Percentiles rank a stretch among this genome's conserved stretches.
phyloP scores from a whole-genome alignment of 2,329 filamentous ascomycete species.

The Celoporthe dispersa region DNA sequence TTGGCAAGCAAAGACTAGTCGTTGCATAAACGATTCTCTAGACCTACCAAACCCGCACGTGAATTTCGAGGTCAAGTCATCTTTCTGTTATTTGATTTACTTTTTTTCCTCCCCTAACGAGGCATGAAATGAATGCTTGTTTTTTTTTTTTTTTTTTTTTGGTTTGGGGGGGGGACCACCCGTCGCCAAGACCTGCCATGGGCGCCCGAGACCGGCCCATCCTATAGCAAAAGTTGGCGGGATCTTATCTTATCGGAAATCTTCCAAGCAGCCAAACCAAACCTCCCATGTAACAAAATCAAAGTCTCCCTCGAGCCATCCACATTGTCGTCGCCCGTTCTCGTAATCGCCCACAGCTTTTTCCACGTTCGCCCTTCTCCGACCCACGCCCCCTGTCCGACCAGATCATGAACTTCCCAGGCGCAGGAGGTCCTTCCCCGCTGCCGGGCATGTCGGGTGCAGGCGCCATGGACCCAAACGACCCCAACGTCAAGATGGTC shows the following conservation, averaged over 20 bases:
- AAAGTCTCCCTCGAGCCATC: not conserved
- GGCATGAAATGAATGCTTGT: not conserved
- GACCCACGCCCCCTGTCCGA: not conserved
- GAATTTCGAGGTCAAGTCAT: slow-evolving; percentile 17
- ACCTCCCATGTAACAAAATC: not conserved
- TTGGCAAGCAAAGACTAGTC: slow-evolving; percentile 27
- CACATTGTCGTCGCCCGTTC: not conserved
- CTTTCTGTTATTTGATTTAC: not conserved
- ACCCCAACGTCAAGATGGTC: slow-evolving; percentile 55
- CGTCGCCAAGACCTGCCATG: no score
- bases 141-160: no score
- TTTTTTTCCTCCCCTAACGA: not conserved
- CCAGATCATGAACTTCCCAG: slow-evolving; percentile 46
- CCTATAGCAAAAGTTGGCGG: not conserved
- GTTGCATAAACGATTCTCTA: slow-evolving; percentile 30
- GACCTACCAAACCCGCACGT: slow-evolving; percentile 23
- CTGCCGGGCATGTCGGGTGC: slow-evolving; percentile 10
- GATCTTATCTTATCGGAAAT: slow-evolving; percentile 23
- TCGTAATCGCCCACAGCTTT: no score
- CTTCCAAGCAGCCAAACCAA: not conserved
- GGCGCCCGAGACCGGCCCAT: slow-evolving; percentile 6
- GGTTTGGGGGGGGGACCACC: no score
- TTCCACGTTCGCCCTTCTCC: not conserved
- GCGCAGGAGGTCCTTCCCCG: slow-evolving; percentile 25
- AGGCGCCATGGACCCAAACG: slow-evolving; percentile 45